A percentile compares a stretch with the other conserved stretches of the same genome.
Conservation (phyloP, 805 yeast species). For the Metschnikowia corniflorae region DNA sequence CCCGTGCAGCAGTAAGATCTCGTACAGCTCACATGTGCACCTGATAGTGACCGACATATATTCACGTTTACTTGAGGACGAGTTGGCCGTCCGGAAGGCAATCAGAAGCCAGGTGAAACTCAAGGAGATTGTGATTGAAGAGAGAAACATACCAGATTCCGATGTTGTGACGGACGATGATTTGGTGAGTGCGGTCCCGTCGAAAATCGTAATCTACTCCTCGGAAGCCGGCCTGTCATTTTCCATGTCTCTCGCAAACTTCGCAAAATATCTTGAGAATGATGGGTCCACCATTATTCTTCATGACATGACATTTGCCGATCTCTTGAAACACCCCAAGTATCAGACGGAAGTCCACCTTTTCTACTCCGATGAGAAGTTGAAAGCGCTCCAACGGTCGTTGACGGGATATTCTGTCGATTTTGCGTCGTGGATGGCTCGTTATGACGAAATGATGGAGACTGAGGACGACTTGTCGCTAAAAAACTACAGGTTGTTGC, state of each 20-base stretch:
- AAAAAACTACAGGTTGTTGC: constrained; percentile 41
- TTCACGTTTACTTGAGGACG: constrained; percentile 34
- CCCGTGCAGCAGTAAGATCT: constrained; percentile 24
- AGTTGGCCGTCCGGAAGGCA: constrained; percentile 39
- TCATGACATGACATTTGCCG: constrained; percentile 6
- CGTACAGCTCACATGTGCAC: constrained; percentile 36
- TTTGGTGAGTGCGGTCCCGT: constrained; percentile 49
- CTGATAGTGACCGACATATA: constrained; percentile 31
- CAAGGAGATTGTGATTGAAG: constrained; percentile 34
- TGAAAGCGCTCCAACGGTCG: constrained; percentile 35
- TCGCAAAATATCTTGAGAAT: constrained; percentile 24
- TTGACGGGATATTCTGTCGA: constrained; percentile 43
- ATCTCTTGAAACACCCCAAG: constrained; percentile 5
- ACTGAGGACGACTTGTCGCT: constrained; percentile 45
- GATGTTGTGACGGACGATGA: constrained; percentile 55
- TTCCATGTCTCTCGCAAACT: constrained; percentile 29
- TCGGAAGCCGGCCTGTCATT: constrained; percentile 26
- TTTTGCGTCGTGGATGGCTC: constrained; percentile 49
- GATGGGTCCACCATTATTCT: neutral
- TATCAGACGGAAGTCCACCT: constrained; percentile 42
- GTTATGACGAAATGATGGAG: constrained; percentile 39
- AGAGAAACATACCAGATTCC: constrained; percentile 23
- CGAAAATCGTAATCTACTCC: constrained; percentile 44
- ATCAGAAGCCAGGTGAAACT: constrained; percentile 27
- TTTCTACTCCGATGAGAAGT: constrained; percentile 50